Conservation (phyloP, 306 rosid species). For the Inga laurina region DNA sequence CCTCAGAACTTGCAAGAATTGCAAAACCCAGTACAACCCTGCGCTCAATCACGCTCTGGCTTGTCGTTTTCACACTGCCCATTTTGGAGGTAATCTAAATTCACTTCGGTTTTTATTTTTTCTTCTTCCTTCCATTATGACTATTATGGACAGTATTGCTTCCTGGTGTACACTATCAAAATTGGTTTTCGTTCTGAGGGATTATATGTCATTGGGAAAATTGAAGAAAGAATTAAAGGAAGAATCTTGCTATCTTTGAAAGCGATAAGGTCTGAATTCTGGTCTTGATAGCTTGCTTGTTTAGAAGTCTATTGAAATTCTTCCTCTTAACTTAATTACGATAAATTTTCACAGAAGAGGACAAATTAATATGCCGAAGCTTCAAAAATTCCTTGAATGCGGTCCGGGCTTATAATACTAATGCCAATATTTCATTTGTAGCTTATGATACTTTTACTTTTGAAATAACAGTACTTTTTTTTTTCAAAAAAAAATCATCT, state of each 20-base stretch:
- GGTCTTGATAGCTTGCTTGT: conserved; percentile 8
- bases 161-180: neutral
- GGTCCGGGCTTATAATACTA: neutral
- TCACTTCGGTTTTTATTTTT: neutral
- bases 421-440: neutral
- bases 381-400: neutral
- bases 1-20: conserved; percentile 82
- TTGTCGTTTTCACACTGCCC: conserved; percentile 89
- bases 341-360: neutral
- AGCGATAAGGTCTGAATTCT: neutral
- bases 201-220: neutral
- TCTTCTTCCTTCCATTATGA: neutral
- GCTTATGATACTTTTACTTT: neutral
- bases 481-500: neutral
- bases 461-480: neutral
- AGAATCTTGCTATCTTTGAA: neutral
- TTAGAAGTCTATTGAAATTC: neutral
- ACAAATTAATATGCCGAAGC: neutral
- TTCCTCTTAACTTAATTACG: neutral
- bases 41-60: conserved; percentile 72
- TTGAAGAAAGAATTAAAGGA: neutral
- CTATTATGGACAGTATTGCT: neutral
- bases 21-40: conserved; percentile 83
- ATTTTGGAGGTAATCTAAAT: conserved; percentile 69
- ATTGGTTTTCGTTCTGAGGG: neutral